Base-by-base conservation (phyloP, 2,329 filamentous ascomycete genomes). In the Calonectria hongkongensis region DNA sequence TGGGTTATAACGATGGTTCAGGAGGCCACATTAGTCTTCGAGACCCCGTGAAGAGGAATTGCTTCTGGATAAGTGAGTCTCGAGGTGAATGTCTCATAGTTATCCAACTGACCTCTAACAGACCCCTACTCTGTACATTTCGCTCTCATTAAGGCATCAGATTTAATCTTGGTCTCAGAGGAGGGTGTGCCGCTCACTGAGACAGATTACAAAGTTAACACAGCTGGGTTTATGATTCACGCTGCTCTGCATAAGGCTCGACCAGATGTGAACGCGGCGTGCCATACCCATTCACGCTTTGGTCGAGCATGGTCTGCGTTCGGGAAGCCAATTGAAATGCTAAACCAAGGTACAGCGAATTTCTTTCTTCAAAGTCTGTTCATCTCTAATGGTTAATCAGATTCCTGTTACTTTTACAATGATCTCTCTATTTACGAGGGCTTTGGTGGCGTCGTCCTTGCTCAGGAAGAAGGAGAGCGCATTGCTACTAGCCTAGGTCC, bases 361-460 rank as follows among this genome's bases (percentile, higher is more conserved):
- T 33, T 33, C 9, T 33, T 9, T 9, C 30, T 33, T 33, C 30
- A 33, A 33, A 5, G 9, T 5, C 9, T 33, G 30, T 33, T 33
- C 30, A 45, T 7, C 12, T 4, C 12, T 45, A 12, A 45, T 5
- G 13, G 43, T 45, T 45, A 2, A 33, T 9, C 43, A 45, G 43
- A 45, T 12, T 45, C 43, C 13, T 87, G 86, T 51, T 88, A 88
- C 71, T 88, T 92, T 72, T 90, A 91, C 76, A 70, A 67, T 13
- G 87, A 87, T 0, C 90, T 92, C 77, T 86, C 88, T 0, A 89
- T 92, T 0, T 92, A 92, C 76, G 76, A 86, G 9, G 86, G 88
- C 2, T 92, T 91, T 76, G 91, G 90, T 2, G 91, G 91, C 4
- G 87, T 92, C 1, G 91, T 93, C 0, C 86, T 93, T 25, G 87